Percentiles rank a stretch among this genome's conserved stretches.
These are phyloP conservation scores for Solanum gandarillasii DNA, from an alignment of 257 asterid species.

Conservation along the genomic window DNA sequence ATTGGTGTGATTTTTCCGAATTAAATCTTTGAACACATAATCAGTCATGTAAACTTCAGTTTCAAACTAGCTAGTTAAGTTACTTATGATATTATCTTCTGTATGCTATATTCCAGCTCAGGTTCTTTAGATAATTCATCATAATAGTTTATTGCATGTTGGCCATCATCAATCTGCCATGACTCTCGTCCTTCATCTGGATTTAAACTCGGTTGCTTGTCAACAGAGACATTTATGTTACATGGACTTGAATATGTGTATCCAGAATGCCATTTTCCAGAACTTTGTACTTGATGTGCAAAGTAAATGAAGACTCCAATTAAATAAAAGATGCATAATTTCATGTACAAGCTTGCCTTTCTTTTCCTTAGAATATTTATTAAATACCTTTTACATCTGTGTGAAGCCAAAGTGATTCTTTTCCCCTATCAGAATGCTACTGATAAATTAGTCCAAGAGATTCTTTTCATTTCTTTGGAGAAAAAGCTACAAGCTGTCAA, in stretches of 20 bases:
- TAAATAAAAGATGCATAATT: background rate
- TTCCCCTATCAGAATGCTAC: constrained; percentile 29
- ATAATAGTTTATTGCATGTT: background rate
- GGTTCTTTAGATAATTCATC: background rate
- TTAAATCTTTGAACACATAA: background rate
- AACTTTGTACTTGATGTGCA: background rate
- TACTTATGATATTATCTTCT: background rate
- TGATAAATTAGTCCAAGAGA: constrained; percentile 7
- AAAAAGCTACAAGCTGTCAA: constrained; percentile 9
- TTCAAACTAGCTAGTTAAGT: background rate
- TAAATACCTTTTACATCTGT: background rate
- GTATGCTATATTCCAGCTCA: background rate
- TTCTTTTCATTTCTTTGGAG: constrained; percentile 21
- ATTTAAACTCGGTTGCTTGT: background rate
- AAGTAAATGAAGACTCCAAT: background rate
- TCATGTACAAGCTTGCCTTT: background rate
- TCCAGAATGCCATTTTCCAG: background rate
- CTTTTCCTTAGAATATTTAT: background rate
- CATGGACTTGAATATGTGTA: background rate
- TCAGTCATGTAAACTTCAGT: background rate
- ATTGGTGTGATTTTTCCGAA: background rate
- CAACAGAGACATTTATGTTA: background rate
- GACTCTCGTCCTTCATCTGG: background rate
- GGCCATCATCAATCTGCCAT: background rate
- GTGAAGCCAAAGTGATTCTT: constrained; percentile 28